These are phyloP conservation scores for Alternaria angustiovoidea DNA, from an alignment of 2,329 filamentous ascomycete genomes.

Conservation along the genomic window DNA sequence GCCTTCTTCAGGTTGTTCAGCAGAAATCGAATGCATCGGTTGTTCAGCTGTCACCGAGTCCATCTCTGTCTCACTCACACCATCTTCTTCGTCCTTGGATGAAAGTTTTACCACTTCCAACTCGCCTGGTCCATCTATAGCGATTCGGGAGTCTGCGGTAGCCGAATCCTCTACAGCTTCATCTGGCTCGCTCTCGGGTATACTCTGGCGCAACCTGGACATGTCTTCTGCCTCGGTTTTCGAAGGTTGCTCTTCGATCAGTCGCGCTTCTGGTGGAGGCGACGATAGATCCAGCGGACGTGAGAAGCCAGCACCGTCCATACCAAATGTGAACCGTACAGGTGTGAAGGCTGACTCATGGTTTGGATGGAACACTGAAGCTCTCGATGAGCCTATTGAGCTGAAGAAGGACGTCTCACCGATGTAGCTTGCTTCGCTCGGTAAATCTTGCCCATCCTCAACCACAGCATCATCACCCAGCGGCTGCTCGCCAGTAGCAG, in stretches of 20 bases:
- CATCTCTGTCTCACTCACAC: background rate
- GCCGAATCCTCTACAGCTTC: background rate
- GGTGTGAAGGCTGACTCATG: conserved; percentile 49
- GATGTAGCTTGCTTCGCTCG: conserved; percentile 35
- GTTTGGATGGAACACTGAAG: conserved; percentile 32
- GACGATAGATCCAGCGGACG: conserved; percentile 31
- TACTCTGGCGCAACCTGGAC: background rate
- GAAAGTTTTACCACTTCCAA: conserved; percentile 25
- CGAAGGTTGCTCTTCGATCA: background rate
- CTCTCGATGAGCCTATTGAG: conserved; percentile 39
- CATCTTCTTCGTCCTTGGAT: conserved; percentile 12
- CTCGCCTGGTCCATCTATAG: background rate
- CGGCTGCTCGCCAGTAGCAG: conserved; percentile 10
- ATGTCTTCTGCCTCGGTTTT: background rate
- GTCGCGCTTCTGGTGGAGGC: conserved; percentile 20
- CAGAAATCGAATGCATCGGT: background rate
- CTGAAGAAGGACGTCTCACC: conserved; percentile 46
- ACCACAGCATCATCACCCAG: conserved; percentile 1
- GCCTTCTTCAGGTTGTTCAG: background rate
- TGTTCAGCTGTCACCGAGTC: background rate
- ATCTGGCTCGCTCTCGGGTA: background rate
- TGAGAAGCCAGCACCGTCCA: conserved; percentile 41
- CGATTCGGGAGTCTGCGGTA: background rate
- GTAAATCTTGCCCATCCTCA: conserved; percentile 17
- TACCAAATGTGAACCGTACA: conserved; percentile 47